Evolutionary conservation across 177 flowering plant genomes (phyloP).

Genomic region (Vitis hybrid): DNA sequence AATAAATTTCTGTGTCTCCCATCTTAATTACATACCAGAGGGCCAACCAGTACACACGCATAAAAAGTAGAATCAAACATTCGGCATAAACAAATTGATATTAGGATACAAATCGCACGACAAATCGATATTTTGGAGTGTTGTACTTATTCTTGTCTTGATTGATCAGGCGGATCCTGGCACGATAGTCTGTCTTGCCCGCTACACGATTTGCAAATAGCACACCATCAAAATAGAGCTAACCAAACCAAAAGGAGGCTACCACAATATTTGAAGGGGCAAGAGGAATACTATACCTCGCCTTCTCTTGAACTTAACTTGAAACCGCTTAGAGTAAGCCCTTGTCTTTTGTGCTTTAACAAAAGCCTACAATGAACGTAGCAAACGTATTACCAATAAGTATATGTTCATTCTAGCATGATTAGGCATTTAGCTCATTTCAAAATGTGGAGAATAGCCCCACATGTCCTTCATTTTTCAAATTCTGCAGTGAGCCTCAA

Average conservation of each 20-base stretch:
- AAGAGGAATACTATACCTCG: constrained; percentile 44
- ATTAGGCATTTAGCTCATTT: no score
- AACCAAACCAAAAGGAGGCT: background rate
- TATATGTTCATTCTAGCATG: no score
- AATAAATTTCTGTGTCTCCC: no score
- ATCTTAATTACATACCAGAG: no score
- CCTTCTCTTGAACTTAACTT: constrained; percentile 92
- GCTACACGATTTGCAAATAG: constrained; percentile 28
- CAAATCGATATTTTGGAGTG: constrained; percentile 80
- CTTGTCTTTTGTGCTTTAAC: constrained; percentile 83
- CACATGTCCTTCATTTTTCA: no score
- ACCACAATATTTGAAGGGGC: no score
- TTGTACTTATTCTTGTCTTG: constrained; percentile 92
- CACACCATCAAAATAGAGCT: background rate
- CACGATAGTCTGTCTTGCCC: constrained; percentile 94
- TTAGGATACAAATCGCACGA: constrained; percentile 83
- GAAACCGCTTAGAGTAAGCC: constrained; percentile 83
- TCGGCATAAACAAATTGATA: background rate
- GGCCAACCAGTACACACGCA: background rate
- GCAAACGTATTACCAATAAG: no score
- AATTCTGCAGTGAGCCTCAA: no score
- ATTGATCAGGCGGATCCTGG: constrained; percentile 79
- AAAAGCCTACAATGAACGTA: constrained; percentile 41
- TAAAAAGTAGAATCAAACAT: background rate
- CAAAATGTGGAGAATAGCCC: no score